phyloP scores from a whole-genome alignment of 345 rosid species.

The Eucalyptus erythrocorys region DNA sequence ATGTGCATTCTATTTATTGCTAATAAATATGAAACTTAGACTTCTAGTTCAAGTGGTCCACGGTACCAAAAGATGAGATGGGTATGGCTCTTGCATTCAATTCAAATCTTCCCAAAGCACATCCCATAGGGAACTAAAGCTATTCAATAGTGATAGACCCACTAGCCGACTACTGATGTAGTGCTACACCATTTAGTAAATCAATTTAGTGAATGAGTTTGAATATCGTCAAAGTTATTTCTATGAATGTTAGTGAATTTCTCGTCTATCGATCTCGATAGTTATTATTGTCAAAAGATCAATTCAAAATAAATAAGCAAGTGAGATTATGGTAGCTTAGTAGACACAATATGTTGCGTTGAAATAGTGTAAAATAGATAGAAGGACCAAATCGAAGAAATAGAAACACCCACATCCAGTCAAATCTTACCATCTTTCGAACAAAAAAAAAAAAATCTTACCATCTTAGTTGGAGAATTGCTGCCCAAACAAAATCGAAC shows the following conservation, averaged over 20 bases:
- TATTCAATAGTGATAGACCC: neutral
- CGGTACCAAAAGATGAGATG: neutral
- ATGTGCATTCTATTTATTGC: neutral
- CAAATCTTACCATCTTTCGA: neutral
- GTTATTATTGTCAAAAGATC: neutral
- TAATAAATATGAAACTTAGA: neutral
- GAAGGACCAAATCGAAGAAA: accelerated
- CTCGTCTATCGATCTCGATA: neutral
- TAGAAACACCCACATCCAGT: neutral
- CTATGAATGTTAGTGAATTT: neutral
- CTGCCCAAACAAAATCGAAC: neutral
- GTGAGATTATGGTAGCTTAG: neutral
- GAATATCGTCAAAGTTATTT: neutral
- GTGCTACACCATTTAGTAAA: neutral
- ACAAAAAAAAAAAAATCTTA: no score
- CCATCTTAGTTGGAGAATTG: neutral
- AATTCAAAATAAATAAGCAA: neutral
- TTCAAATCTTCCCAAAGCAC: neutral
- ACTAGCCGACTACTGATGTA: neutral
- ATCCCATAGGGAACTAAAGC: neutral
- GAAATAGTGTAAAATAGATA: neutral
- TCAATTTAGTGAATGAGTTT: neutral
- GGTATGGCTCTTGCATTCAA: neutral
- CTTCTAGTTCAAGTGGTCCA: neutral
- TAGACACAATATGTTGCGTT: neutral